Evolutionary conservation across 371 early-diverging fungal species (phyloP), one percentile per base, ranked within the genome.

Genomic region (Syncephalastrum contaminatum): DNA sequence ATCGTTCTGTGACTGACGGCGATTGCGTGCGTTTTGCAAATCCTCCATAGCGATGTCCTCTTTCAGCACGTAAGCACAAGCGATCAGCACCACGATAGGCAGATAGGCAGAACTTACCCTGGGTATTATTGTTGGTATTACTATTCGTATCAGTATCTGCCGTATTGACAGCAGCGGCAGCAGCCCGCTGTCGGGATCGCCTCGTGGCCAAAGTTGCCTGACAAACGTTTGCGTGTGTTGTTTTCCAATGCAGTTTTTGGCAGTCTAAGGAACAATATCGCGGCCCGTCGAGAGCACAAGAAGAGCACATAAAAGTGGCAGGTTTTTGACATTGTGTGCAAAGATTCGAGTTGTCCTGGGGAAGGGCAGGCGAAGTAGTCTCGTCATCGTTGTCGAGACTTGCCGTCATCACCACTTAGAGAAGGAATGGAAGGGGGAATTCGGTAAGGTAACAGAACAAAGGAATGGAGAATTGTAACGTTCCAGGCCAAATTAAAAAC

Each of bases 211-310:
- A 22, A 19, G 72, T 64, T 15, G 71, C 77, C 30, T 71, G 59
- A 42, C 83, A 85, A 27, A 67, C 71, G 60, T 54, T 63, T 53
- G 72, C 76, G 62, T 88, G 88, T 8, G 48, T 57, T 30, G 55
- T 56, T 48, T 60, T 66, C 90, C 91, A 91, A 69, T 88, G 81
- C 6, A 44, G 44, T 14, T 80, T 73, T 66, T 91, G 91, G 59
- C 91, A 91, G 21, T 79, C 80, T 16, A 67, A 58, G 20, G 86
- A 86, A 67, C 91, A 91, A 63, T 88, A 91, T 22, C 80, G 77
- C 21, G 80, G 80, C 5, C 80, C 80, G 24, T 53, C 51, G 2
- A 66, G 48, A 6, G 75, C 78, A 49, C 88, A 87, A 14, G 77
- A 69, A 21, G 84, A 83, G 53, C 88, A 87, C 76, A 83, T 83